These are phyloP conservation scores for Camelina sativa DNA, from an alignment of 345 rosid genomes.

Conservation along the genomic window DNA sequence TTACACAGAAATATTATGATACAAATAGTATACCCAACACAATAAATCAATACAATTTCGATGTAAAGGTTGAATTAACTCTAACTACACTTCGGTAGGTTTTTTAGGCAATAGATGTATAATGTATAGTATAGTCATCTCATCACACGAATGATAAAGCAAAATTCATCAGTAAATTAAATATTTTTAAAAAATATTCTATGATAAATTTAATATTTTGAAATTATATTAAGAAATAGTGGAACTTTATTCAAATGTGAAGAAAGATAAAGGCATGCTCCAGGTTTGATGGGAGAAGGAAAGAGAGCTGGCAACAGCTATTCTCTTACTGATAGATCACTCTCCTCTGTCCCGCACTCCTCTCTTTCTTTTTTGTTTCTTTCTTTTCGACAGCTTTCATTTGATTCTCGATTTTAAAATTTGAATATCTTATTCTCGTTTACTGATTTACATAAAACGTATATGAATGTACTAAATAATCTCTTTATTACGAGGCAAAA, in stretches of 20 bases:
- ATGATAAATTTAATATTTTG: no score
- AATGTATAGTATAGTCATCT: no score
- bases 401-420: constrained; percentile 19
- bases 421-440: constrained; percentile 16
- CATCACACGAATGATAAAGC: no score
- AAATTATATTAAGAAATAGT: background rate
- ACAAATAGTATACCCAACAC: no score
- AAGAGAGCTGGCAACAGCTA: constrained; percentile 48
- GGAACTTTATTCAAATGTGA: constrained; percentile 32
- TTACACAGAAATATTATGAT: no score
- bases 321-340: constrained; percentile 43
- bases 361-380: constrained; percentile 38
- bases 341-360: constrained; percentile 45
- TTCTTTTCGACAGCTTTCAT: constrained; percentile 43
- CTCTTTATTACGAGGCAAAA: background rate
- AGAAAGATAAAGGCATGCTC: constrained; percentile 32
- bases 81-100: no score
- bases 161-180: no score
- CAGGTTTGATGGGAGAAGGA: constrained; percentile 44
- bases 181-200: no score
- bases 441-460: background rate
- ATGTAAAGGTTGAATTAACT: no score
- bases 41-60: no score
- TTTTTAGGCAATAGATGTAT: no score
- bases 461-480: background rate